Evolutionary conservation across 768 basidiomycete genomes (phyloP).

Genomic region (Amyloporia xantha): DNA sequence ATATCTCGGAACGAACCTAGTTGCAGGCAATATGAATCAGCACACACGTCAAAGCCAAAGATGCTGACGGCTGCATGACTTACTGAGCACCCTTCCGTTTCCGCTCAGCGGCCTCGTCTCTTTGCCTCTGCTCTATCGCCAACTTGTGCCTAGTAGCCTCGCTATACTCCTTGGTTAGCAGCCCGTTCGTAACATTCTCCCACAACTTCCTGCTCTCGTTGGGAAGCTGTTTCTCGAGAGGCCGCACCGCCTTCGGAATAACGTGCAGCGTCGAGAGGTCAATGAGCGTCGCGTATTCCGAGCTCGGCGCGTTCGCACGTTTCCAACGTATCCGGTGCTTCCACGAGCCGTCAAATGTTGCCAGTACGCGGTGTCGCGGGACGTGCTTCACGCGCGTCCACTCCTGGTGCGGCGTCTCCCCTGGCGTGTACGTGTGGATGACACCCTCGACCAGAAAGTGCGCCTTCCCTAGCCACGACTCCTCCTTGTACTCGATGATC

Average conservation of each 20-base stretch:
- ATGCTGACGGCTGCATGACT: conserved; percentile 32
- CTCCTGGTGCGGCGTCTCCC: conserved; percentile 51
- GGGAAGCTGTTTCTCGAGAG: conserved; percentile 70
- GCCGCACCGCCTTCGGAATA: conserved; percentile 81
- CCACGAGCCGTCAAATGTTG: conserved; percentile 88
- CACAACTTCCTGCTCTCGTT: conserved; percentile 85
- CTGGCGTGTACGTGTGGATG: conserved; percentile 73
- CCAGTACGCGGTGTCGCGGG: conserved; percentile 69
- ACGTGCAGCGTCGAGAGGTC: conserved; percentile 66
- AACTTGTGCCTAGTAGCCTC: conserved; percentile 93
- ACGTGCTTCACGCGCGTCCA: conserved; percentile 91
- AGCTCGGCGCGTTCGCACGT: conserved; percentile 27
- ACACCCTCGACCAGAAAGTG: conserved; percentile 85
- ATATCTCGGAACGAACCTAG: conserved; percentile 66
- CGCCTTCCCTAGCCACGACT: conserved; percentile 91
- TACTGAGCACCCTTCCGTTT: conserved; percentile 75
- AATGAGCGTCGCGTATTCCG: conserved; percentile 62
- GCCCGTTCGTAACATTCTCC: conserved; percentile 70
- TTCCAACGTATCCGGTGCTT: conserved; percentile 76
- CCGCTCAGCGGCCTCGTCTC: conserved; percentile 83
- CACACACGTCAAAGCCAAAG: too few species aligned
- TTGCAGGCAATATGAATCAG: not conserved
- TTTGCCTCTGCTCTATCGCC: conserved; percentile 86
- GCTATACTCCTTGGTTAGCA: conserved; percentile 79
- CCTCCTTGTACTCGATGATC: conserved; percentile 93